phyloP scores from a whole-genome alignment of 1,284 basidiomycete genomes.

The Wolfiporia cocos region DNA sequence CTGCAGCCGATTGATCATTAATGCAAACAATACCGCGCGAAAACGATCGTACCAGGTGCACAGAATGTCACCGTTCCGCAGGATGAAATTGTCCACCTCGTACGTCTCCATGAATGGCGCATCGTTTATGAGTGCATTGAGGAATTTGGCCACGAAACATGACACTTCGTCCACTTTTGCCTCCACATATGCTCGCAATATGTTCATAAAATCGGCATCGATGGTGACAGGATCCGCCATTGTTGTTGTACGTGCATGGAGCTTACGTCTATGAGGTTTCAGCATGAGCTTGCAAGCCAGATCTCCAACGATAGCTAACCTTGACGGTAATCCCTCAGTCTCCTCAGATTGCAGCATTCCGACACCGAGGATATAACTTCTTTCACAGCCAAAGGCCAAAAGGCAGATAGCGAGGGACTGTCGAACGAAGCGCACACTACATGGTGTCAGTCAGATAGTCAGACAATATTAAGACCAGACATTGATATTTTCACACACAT shows the following conservation, averaged over 20 bases:
- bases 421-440: conserved; percentile 41
- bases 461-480: too few species aligned
- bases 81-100: conserved; percentile 65
- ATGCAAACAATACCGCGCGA: not conserved
- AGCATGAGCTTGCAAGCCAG: not conserved
- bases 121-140: conserved; percentile 52
- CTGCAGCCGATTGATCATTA: conserved; percentile 27
- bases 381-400: conserved; percentile 59
- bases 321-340: conserved; percentile 43
- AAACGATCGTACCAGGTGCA: conserved; percentile 42
- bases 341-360: conserved; percentile 44
- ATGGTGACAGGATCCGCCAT: conserved; percentile 52
- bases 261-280: conserved; percentile 37
- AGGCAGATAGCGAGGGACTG: conserved; percentile 53
- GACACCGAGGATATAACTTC: conserved; percentile 33
- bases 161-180: conserved; percentile 44
- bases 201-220: conserved; percentile 44
- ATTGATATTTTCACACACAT: too few species aligned
- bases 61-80: conserved; percentile 51
- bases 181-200: conserved; percentile 46
- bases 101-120: conserved; percentile 52
- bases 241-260: conserved; percentile 33
- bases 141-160: conserved; percentile 52
- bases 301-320: conserved; percentile 35
- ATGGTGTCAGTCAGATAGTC: conserved; percentile 16